Base-by-base conservation (phyloP, 2,329 filamentous ascomycete species). In the Keithomyces neogunnii region DNA sequence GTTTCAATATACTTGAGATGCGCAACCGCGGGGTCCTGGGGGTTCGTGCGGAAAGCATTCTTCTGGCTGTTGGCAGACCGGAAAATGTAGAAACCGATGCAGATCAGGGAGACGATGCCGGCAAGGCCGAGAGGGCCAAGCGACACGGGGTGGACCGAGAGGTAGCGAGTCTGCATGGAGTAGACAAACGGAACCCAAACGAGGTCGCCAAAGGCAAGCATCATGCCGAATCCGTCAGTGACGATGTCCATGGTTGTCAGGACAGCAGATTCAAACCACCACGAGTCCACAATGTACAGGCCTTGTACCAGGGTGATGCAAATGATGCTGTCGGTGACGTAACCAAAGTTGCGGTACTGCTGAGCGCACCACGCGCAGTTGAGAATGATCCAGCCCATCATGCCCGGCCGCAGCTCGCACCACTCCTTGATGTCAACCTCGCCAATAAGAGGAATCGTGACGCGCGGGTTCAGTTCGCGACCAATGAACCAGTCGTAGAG, bases 401-500 rank as follows among this genome's bases (percentile, higher is more conserved):
- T 80, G 46, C 92, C 92, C 0, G 92, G 92, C n/a, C 92, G 84
- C 62, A 96, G 77, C 70, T 97, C 92, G 68, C 87, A 87, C 68
- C 85, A 96, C 54, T 85, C 77, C 71, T 96, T 96, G 69, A 97
- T 86, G 63, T 97, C 92, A 47, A 96, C 77, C 60, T 89, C 86
- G 53, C 89, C 89, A 56, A 96, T 77, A 47, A 95, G 67, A 2
- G 90, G 90, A 29, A 96, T 72, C 0, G 77, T 81, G 53, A 95
- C 69, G 47, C 91, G 88, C 3, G 92, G 92, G 70, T 97, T 97
- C 54, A 97, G 82, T 69, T 97, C 92, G 31, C 92, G 88, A 26
- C 92, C 92, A 57, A 97, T 96, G 71, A 90, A 97, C 83, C 89
- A 97, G 69, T 97, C 92, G 67, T 97, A 96, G 38, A 96, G 70